A percentile compares a stretch with the other conserved stretches of the same genome.
phyloP scores from a whole-genome alignment of 1,284 basidiomycete species.

The Tylopilus sp. region DNA sequence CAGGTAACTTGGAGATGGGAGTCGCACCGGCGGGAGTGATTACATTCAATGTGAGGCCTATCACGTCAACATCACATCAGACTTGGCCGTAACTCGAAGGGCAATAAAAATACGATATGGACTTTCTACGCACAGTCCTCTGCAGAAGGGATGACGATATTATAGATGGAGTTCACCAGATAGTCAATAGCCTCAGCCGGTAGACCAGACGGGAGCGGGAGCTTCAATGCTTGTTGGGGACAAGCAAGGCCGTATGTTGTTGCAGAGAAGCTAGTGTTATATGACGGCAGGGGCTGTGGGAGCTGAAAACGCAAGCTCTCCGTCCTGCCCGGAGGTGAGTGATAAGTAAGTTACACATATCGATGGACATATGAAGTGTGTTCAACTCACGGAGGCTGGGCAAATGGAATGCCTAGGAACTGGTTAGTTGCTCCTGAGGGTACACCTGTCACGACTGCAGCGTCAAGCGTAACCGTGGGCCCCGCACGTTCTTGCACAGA shows the following conservation, averaged over 20 bases:
- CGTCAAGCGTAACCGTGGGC: slow-evolving; percentile 40
- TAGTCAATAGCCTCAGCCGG: no score
- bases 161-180: background rate
- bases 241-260: no score
- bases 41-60: slow-evolving; percentile 60
- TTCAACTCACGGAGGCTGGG: slow-evolving; percentile 48
- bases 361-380: background rate
- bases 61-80: background rate
- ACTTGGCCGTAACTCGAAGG: background rate
- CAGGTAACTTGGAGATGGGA: slow-evolving; percentile 47
- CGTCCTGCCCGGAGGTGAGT: slow-evolving; percentile 13
- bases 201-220: no score
- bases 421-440: slow-evolving; percentile 26
- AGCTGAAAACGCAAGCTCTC: slow-evolving; percentile 47
- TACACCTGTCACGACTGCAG: slow-evolving; percentile 38
- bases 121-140: slow-evolving; percentile 36
- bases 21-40: slow-evolving; percentile 40
- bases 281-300: slow-evolving; percentile 45
- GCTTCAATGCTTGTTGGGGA: no score
- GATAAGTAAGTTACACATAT: background rate
- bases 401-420: slow-evolving; percentile 53
- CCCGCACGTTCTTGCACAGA: background rate
- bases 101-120: no score
- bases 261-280: slow-evolving; percentile 21
- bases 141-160: slow-evolving; percentile 1